Base-by-base conservation (phyloP, 176 grass and related monocot genomes). In the Tillandsia fasciculata region DNA sequence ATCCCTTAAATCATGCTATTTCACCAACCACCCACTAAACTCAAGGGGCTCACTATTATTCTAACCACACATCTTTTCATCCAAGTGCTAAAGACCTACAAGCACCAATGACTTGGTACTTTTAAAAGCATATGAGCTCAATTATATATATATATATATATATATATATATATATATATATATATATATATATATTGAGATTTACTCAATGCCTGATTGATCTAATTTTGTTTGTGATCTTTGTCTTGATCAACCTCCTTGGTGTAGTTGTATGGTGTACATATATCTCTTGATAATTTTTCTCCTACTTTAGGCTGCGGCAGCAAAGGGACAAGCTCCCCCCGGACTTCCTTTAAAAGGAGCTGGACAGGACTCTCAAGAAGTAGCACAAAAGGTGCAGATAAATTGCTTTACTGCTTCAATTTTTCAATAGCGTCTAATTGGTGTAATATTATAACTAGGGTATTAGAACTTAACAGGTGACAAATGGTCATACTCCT, bases 311-410 rank as follows among this genome's bases (percentile, higher is more conserved):
- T 81, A 99, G 94, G 94, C 94, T 79, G 94, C 84, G 70, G 87
- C 94, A 73, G 81, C 88, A 69, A 93, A 90, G 77, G 94, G 94
- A 73, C 79, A 87, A 70, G 84, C 94, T 14, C 84, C 87, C 20
- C 79, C 82, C 70, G 94, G 94, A 54, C 94, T 99, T 84, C 89
- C 89, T 59, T 64, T 99, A 18, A 93, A 99, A 80, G 84, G 84
- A 80, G 84, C 72, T 80, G 89, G 89, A 54, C 89, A 88, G 78
- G 84, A 80, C 76, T 77, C 80, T 14, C 76, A 93, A 80, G 79
- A 90, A 64, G 63, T 90, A 73, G 80, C 81, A 52, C 69, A 75
- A 64, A 90, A 78, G 84, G 94, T 90, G 58, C 51, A n/a, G 33
- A 42, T 42, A 29, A 61, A 53, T 57, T 50, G 72, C 51, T 48